phyloP scores from a whole-genome alignment of 352 stramenopile genomes.

The Thraustochytrium sp. region DNA sequence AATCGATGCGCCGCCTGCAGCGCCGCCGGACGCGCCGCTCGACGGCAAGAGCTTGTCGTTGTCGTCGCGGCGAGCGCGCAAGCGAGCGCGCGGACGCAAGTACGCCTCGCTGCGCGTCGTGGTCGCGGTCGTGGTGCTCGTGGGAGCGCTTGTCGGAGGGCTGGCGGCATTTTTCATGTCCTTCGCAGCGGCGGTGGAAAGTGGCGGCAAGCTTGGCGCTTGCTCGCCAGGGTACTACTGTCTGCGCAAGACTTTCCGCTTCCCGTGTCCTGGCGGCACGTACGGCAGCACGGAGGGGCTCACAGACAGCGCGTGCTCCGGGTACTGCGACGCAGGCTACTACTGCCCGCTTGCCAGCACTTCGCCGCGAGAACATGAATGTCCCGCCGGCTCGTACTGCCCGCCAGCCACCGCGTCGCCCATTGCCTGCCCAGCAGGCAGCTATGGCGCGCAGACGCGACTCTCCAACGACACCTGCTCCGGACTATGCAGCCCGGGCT shows the following conservation, averaged over 20 bases:
- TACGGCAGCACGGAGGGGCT: background rate
- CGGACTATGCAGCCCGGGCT: background rate
- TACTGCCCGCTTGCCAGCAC: background rate
- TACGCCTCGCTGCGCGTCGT: no score
- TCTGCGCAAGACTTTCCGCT: background rate
- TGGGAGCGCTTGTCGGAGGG: no score
- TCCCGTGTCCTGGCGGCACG: background rate
- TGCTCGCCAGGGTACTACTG: conserved; percentile 20
- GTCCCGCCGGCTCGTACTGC: background rate
- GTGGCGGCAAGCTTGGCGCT: background rate
- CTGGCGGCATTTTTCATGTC: background rate
- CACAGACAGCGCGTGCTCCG: background rate
- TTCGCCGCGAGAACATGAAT: background rate
- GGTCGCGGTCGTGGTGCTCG: no score
- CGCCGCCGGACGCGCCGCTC: no score
- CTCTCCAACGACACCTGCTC: background rate
- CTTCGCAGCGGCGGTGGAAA: background rate
- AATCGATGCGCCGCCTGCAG: no score
- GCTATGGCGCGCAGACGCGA: background rate
- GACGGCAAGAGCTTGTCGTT: no score
- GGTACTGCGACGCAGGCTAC: background rate
- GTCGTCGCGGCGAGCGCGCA: no score
- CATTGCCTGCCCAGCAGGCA: background rate
- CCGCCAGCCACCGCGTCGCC: background rate
- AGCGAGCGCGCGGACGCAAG: no score